A percentile compares a stretch with the other conserved stretches of the same genome.
phyloP scores from a whole-genome alignment of 2,329 filamentous ascomycete genomes.

The Pseudofabraea citricarpa region DNA sequence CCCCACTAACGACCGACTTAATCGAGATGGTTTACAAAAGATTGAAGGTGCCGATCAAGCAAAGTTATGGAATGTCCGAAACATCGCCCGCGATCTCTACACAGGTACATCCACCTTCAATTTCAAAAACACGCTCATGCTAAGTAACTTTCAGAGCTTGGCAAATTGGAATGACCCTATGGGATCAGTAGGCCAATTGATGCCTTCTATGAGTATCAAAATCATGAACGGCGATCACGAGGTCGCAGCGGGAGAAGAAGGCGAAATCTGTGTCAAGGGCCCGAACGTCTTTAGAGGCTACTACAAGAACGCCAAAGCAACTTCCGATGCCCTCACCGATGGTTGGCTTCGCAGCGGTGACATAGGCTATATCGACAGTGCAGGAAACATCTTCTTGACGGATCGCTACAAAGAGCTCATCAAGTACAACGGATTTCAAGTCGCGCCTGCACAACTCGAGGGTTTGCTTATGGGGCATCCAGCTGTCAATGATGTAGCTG shows the following conservation, averaged over 20 bases:
- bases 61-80: slow-evolving; percentile 85
- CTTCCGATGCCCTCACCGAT: slow-evolving; percentile 49
- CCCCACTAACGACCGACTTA: slow-evolving; percentile 32
- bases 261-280: slow-evolving; percentile 68
- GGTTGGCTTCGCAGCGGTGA: slow-evolving; percentile 66
- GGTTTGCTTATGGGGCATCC: slow-evolving; percentile 24
- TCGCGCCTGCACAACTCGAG: slow-evolving; percentile 36
- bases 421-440: slow-evolving; percentile 35
- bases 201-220: slow-evolving; percentile 62
- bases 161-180: too few relatives aligned
- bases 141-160: not conserved
- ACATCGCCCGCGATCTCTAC: slow-evolving; percentile 37
- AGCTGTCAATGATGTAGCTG: slow-evolving; percentile 49
- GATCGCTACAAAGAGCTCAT: slow-evolving; percentile 58
- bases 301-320: slow-evolving; percentile 65
- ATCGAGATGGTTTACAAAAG: not conserved
- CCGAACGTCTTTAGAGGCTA: slow-evolving; percentile 74
- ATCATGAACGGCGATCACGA: slow-evolving; percentile 54
- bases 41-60: slow-evolving; percentile 25
- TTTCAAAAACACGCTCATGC: not conserved
- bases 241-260: slow-evolving; percentile 46
- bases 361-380: slow-evolving; percentile 51
- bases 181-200: slow-evolving; percentile 51
- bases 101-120: slow-evolving; percentile 30
- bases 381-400: slow-evolving; percentile 59